Base-by-base conservation (phyloP, 192 early-diverging fungal species). In the Podila horticola region DNA sequence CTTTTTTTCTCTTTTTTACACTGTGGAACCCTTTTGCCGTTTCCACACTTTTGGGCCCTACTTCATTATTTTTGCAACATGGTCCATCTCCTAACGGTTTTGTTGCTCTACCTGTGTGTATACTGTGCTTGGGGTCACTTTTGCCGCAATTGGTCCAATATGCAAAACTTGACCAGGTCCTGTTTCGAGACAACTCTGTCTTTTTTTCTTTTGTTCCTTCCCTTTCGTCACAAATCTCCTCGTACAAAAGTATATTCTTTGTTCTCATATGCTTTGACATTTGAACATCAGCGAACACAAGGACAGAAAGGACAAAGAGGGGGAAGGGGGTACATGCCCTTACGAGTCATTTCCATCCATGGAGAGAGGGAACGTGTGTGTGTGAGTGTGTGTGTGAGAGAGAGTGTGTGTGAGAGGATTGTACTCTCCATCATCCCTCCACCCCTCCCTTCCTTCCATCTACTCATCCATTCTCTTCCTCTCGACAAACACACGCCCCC, bases 281-380 rank as follows among this genome's bases (percentile, higher is more conserved):
- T 48, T 58, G 41, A 29, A 24, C 34, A 45, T 45, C 41, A 10
- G 2, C 13, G 15, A 45, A 45, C 9, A 36, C 4, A 36, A 31
- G 31, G 31, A 3, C 41, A 45, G 15, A 45, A 38, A 38, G 10
- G 8, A 38, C 36, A 38, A 38, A 38, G 8, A 38, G 31, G 5
- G 31, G 41, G 41, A 45, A 45, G 41, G 41, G 41, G 41, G 41
- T 45, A 36, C 45, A 5, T 17, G n/a, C 70, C 49, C 61, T 57
- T 22, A 68, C 66, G 30, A 50, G 9, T 68, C 51, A 13, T 33
- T 36, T 26, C 36, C 63, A n/a, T 26, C 64, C 19, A 20, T 66
- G 5, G 24, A 20, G 22, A 7, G 17, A 17, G 11, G 8, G n/a
- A n/a, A n/a, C n/a, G n/a, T n/a, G n/a, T n/a, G n/a, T n/a, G n/a